These are phyloP conservation scores for Amauroascus niger DNA, from an alignment of 2,329 filamentous ascomycete species.

Conservation along the genomic window DNA sequence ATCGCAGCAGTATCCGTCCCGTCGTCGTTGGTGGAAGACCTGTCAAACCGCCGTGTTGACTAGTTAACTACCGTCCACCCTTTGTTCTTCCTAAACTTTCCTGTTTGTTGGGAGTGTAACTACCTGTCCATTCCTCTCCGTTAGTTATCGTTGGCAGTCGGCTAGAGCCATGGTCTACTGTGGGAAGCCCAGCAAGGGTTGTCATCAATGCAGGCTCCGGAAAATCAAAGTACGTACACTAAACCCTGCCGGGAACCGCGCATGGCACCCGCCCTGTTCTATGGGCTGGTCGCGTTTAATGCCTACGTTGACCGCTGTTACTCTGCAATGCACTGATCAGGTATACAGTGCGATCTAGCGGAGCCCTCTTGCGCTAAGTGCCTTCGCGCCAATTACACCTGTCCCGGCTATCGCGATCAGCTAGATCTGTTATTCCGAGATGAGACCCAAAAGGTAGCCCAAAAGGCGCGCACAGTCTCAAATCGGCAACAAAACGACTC, in stretches of 20 bases:
- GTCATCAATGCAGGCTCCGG: conserved; percentile 35
- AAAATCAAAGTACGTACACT: conserved; percentile 36
- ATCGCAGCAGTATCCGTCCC: not conserved
- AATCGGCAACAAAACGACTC: not conserved
- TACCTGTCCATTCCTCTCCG: not conserved
- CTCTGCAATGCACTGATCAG: conserved; percentile 3
- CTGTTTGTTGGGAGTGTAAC: not conserved
- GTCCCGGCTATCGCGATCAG: conserved; percentile 56
- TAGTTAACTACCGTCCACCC: too few relatives aligned
- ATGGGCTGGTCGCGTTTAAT: not conserved
- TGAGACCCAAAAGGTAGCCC: conserved; percentile 54
- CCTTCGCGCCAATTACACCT: conserved; percentile 49
- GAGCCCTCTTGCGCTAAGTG: conserved; percentile 55
- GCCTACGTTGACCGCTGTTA: not conserved
- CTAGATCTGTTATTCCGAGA: conserved; percentile 57
- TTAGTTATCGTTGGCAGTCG: not conserved
- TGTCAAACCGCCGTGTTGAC: too few relatives aligned
- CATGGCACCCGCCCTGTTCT: not conserved
- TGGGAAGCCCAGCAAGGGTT: conserved; percentile 39
- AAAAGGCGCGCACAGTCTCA: conserved; percentile 36
- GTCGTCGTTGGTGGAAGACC: not conserved
- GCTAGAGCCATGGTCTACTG: conserved; percentile 32
- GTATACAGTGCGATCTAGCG: conserved; percentile 46
- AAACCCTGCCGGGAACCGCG: not conserved
- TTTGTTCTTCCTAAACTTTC: too few relatives aligned